Conservation (phyloP, 352 stramenopile genomes). For the Phytophthora sp. region DNA sequence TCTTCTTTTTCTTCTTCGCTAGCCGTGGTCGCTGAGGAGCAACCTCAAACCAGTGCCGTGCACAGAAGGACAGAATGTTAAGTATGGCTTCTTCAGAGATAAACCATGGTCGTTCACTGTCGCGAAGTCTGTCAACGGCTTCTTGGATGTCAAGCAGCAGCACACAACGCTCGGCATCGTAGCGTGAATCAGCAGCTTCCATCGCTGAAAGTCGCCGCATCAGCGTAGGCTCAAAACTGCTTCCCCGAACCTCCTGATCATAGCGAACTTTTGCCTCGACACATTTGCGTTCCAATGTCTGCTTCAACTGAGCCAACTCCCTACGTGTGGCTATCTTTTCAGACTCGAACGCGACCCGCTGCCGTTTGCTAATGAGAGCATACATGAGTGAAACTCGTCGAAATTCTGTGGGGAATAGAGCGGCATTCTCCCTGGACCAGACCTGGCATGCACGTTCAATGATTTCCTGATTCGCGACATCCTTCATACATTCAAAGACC, state of each 20-base stretch:
- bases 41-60: constrained; percentile 65
- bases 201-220: constrained; percentile 44
- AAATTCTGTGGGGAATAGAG: constrained; percentile 62
- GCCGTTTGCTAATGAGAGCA: constrained; percentile 46
- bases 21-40: background rate
- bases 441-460: constrained; percentile 41
- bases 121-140: constrained; percentile 38
- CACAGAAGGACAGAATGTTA: constrained; percentile 59
- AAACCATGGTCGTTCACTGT: constrained; percentile 31
- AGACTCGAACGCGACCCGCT: constrained; percentile 27
- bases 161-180: constrained; percentile 37
- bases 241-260: constrained; percentile 42
- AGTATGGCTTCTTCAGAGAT: constrained; percentile 41
- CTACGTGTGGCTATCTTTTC: constrained; percentile 29
- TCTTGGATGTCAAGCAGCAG: constrained; percentile 41
- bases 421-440: constrained; percentile 44
- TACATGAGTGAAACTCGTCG: constrained; percentile 42
- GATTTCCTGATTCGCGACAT: constrained; percentile 38
- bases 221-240: constrained; percentile 47
- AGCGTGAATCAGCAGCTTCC: constrained; percentile 43
- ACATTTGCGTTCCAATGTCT: constrained; percentile 46
- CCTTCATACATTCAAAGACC: constrained; percentile 52
- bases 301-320: constrained; percentile 39
- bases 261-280: constrained; percentile 63
- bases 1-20: constrained; percentile 14